Evolutionary conservation across 495 filamentous ascomycete species (phyloP).

Genomic region (Xylaria longipes): DNA sequence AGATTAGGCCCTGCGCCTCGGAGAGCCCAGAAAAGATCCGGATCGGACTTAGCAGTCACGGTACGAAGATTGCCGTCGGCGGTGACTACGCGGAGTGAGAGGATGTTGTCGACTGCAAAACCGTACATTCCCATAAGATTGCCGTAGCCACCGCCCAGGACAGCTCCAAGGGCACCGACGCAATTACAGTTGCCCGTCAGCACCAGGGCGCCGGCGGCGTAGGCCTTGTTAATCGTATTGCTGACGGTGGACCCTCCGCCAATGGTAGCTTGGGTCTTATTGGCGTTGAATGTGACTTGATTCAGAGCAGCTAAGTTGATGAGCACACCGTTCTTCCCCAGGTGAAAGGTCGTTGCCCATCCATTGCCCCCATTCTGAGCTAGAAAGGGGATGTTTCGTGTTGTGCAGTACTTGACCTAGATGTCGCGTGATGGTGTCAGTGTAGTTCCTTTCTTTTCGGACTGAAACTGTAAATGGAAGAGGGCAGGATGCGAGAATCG

Average conservation of each 20-base stretch:
- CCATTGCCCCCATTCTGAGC: constrained; percentile 41
- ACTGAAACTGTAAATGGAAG: neutral
- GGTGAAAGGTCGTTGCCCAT: constrained; percentile 38
- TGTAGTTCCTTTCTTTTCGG: constrained; percentile 21
- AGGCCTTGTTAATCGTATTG: constrained; percentile 33
- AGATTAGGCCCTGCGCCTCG: constrained; percentile 51
- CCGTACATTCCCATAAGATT: constrained; percentile 54
- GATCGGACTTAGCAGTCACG: constrained; percentile 20
- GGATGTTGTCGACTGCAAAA: constrained; percentile 53
- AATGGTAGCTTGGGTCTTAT: constrained; percentile 35
- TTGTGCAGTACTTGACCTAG: constrained; percentile 8
- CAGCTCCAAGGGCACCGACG: constrained; percentile 53
- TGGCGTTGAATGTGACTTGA: constrained; percentile 32
- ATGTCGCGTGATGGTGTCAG: neutral
- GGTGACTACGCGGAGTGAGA: constrained; percentile 51
- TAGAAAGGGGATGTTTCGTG: constrained; percentile 35
- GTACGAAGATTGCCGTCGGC: constrained; percentile 48
- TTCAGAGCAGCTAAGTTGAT: constrained; percentile 37
- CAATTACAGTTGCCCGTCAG: constrained; percentile 57
- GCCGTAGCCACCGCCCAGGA: constrained; percentile 61
- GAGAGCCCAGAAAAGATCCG: constrained; percentile 50
- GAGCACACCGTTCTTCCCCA: constrained; percentile 29
- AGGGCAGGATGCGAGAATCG: constrained; percentile 1
- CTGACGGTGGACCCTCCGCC: constrained; percentile 31
- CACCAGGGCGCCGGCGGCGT: constrained; percentile 29